A percentile compares a stretch with the other conserved stretches of the same genome.
These are phyloP conservation scores for Calonectria leucothoes DNA, from an alignment of 2,329 filamentous ascomycete genomes.

Conservation along the genomic window DNA sequence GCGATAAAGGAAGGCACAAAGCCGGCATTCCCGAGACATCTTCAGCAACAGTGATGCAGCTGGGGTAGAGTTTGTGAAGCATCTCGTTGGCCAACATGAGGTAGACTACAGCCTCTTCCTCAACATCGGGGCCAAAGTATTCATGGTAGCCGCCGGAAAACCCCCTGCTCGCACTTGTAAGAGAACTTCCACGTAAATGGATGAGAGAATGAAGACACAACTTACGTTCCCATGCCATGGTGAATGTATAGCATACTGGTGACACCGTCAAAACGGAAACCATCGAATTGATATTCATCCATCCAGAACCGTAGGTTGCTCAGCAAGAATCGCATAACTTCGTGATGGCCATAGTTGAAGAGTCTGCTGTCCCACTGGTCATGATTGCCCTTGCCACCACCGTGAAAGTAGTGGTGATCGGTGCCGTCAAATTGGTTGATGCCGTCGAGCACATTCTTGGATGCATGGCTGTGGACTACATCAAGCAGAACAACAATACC, in stretches of 20 bases:
- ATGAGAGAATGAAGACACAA: conserved; percentile 23
- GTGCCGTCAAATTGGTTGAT: conserved; percentile 96
- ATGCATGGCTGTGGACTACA: conserved; percentile 97
- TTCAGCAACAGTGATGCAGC: conserved; percentile 91
- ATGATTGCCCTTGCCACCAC: conserved; percentile 84
- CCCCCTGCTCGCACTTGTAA: conserved; percentile 65
- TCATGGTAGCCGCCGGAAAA: conserved; percentile 99
- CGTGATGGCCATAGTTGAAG: conserved; percentile 97
- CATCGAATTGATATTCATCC: conserved; percentile 97
- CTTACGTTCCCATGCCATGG: conserved; percentile 96
- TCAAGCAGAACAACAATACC: conserved; percentile 93
- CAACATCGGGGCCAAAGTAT: conserved; percentile 90
- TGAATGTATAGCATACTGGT: conserved; percentile 98
- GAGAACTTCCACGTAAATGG: neutral
- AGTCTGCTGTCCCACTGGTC: conserved; percentile 96
- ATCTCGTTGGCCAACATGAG: conserved; percentile 97
- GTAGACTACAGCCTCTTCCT: conserved; percentile 94
- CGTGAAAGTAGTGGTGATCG: conserved; percentile 96
- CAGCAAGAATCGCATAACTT: conserved; percentile 93
- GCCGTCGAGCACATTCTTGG: conserved; percentile 95
- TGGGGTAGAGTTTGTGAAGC: conserved; percentile 89
- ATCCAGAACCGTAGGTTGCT: conserved; percentile 99
- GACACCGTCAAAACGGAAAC: conserved; percentile 97
- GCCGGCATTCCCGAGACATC: conserved; percentile 99
- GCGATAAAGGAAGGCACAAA: conserved; percentile 85